These are phyloP conservation scores for Podospora australis DNA, from an alignment of 495 filamentous ascomycete genomes.

Conservation along the genomic window DNA sequence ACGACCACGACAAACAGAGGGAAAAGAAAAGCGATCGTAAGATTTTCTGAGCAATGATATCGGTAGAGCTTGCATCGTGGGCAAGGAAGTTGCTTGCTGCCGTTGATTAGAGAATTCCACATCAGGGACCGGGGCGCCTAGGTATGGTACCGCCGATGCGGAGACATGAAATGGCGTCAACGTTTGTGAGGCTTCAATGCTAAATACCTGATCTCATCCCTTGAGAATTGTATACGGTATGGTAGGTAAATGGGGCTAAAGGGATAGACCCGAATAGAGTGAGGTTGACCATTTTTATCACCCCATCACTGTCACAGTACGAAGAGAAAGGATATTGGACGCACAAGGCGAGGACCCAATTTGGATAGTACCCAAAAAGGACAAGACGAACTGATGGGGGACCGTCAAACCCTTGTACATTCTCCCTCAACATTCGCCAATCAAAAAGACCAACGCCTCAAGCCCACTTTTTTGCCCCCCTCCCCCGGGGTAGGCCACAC, in stretches of 20 bases:
- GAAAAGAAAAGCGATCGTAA: neutral
- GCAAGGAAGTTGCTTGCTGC: slow-evolving; percentile 5
- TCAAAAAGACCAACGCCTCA: slow-evolving; percentile 12
- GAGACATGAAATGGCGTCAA: slow-evolving; percentile 4
- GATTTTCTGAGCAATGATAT: neutral
- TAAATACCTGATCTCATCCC: neutral
- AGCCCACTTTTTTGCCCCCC: slow-evolving; percentile 8
- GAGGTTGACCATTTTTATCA: neutral
- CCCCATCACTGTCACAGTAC: slow-evolving; percentile 5
- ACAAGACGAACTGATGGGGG: slow-evolving; percentile 8
- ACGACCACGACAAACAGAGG: neutral
- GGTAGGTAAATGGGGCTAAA: too few relatives aligned
- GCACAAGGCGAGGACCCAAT: slow-evolving; percentile 1
- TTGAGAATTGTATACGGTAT: too few relatives aligned
- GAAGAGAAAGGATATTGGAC: slow-evolving; percentile 3
- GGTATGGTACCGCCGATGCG: neutral
- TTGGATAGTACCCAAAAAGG: slow-evolving; percentile 8
- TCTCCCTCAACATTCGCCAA: slow-evolving; percentile 16
- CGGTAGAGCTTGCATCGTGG: neutral
- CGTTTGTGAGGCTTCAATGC: neutral
- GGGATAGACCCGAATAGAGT: too few relatives aligned
- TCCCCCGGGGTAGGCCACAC: slow-evolving; percentile 19
- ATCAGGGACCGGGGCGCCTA: neutral
- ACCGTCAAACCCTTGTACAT: slow-evolving; percentile 9
- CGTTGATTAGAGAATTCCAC: neutral